These are phyloP conservation scores for Penicillium canariense DNA, from an alignment of 495 filamentous ascomycete genomes.

Conservation along the genomic window DNA sequence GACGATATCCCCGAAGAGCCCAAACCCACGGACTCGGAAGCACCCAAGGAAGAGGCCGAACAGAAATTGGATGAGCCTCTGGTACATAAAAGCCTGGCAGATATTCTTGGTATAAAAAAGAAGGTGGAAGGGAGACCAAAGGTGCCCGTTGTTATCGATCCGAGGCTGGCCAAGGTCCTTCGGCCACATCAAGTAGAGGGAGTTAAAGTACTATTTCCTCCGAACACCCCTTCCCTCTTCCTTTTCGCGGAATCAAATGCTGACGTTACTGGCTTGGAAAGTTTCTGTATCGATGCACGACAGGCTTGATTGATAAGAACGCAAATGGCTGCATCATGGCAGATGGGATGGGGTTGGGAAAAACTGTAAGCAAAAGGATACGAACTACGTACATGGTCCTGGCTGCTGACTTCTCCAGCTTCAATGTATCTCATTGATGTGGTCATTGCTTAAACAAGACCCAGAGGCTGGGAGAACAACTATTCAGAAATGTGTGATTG, in stretches of 20 bases:
- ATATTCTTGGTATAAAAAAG: constrained; percentile 94
- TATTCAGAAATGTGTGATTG: constrained; percentile 97
- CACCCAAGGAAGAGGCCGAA: constrained; percentile 46
- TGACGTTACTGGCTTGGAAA: constrained; percentile 19
- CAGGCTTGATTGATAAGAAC: constrained; percentile 87
- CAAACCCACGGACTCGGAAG: constrained; percentile 52
- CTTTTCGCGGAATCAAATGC: neutral
- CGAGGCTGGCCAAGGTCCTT: constrained; percentile 82
- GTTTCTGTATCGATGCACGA: constrained; percentile 93
- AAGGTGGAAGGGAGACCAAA: constrained; percentile 75
- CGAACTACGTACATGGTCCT: neutral
- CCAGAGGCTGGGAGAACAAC: constrained; percentile 89
- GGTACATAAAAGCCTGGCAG: constrained; percentile 90
- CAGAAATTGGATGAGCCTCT: constrained; percentile 73
- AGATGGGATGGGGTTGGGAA: constrained; percentile 97
- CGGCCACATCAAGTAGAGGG: constrained; percentile 97
- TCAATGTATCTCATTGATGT: constrained; percentile 81
- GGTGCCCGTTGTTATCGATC: constrained; percentile 97
- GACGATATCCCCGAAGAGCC: constrained; percentile 71
- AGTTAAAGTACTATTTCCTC: constrained; percentile 65
- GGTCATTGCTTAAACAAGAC: constrained; percentile 94
- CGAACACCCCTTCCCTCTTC: too few species aligned
- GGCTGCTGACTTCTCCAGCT: constrained; percentile 48
- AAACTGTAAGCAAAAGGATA: constrained; percentile 61
- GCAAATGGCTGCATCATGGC: constrained; percentile 99